These are phyloP conservation scores for Trypethelium eluteriae DNA, from an alignment of 495 filamentous ascomycete genomes.

Conservation along the genomic window DNA sequence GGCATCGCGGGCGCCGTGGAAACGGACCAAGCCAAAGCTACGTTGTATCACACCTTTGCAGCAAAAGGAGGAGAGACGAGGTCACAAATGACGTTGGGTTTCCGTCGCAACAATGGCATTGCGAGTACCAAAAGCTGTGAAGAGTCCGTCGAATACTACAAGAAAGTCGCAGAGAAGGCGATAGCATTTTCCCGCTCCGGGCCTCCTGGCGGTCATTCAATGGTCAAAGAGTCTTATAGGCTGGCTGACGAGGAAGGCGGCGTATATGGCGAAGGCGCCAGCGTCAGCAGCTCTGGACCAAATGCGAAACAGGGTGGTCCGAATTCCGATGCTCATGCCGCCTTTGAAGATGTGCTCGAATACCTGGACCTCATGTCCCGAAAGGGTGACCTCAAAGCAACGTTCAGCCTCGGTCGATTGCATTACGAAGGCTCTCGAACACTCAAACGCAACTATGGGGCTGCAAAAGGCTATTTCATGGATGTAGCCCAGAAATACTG, in stretches of 20 bases:
- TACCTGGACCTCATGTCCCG: constrained; percentile 89
- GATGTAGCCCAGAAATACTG: constrained; percentile 79
- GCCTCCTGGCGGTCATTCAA: constrained; percentile 78
- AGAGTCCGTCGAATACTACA: constrained; percentile 78
- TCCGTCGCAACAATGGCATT: constrained; percentile 78
- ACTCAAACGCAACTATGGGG: constrained; percentile 61
- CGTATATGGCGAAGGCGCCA: constrained; percentile 91
- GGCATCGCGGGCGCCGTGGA: constrained; percentile 77
- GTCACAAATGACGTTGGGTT: constrained; percentile 91
- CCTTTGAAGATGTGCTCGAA: constrained; percentile 87
- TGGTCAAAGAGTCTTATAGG: constrained; percentile 66
- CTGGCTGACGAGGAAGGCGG: constrained; percentile 85
- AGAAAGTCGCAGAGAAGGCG: constrained; percentile 87
- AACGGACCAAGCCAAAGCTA: constrained; percentile 82
- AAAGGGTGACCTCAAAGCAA: constrained; percentile 88
- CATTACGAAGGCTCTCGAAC: constrained; percentile 82
- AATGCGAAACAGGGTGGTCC: constrained; percentile 65
- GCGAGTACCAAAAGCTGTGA: constrained; percentile 81
- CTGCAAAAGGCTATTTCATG: constrained; percentile 76
- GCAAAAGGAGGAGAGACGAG: constrained; percentile 74
- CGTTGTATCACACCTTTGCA: constrained; percentile 91
- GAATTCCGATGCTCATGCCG: constrained; percentile 66
- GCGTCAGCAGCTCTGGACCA: constrained; percentile 80
- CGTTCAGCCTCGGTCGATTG: constrained; percentile 77
- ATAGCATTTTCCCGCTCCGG: constrained; percentile 78